Evolutionary conservation across 176 grass and related monocot genomes (phyloP), one percentile per base, ranked within the genome.

Genomic region (Triticum turgidum): DNA sequence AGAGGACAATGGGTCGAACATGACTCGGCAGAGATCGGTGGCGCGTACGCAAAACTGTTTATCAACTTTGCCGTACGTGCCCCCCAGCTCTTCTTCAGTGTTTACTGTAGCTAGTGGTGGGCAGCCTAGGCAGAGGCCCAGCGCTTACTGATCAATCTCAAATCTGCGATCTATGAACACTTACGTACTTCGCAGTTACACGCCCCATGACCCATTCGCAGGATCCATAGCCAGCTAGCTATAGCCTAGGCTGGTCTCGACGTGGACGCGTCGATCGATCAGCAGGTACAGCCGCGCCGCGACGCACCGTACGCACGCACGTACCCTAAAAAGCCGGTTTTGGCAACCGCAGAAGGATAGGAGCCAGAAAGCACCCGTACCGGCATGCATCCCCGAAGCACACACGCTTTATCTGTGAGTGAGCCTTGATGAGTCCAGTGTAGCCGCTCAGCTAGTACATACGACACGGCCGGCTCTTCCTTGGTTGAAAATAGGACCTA

Each of bases 1-100:
- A 64, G 79, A 47, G 65, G 79, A 83, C 84, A 59, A 37, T 74
- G 33, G 73, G 77, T 82, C 88, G 79, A 87, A 79, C 84, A 58
- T 82, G 84, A 78, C 79, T 39, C 77, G 74, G 69, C 52, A 86
- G 73, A 86, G 72, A 39, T 44, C 56, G 56, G 20, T 59, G 56
- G 12, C 44, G 29, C 22, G 69, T 58, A 82, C 79, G 15, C 64
- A 58, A 58, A 65, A 86, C 84, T 79, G 73, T 79, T 86, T 63
- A 56, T 24, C 65, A 33, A 38, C 73, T 87, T 90, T 90, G 35
- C 73, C 84, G 84, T 90, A 64, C 68, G 15, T 58, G 56, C 20
- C 20, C 18, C 25, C 17, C 29, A 7, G 5, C 7, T 18, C 51
- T 18, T 33, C 56, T 73, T 13, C 67, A 65, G 62, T 25, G 47